phyloP scores from a whole-genome alignment of 2,329 filamentous ascomycete genomes.

The Talaromyces sp. region DNA sequence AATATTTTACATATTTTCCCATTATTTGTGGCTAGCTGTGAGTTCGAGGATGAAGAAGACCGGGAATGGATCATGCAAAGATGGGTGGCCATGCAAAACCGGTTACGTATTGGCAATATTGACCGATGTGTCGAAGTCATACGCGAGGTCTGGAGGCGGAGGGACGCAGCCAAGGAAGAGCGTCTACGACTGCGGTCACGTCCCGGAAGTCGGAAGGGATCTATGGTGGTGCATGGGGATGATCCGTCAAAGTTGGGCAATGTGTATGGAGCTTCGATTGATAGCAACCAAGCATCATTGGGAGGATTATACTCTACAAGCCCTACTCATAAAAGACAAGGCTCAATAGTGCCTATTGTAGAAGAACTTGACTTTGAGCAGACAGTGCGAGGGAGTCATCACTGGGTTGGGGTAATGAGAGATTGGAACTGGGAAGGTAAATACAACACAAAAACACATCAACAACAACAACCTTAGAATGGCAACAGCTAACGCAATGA shows the following conservation, averaged over 20 bases:
- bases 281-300: conserved; percentile 1
- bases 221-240: conserved; percentile 19
- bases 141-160: conserved; percentile 63
- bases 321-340: conserved; percentile 23
- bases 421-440: conserved; percentile 71
- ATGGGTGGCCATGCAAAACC: conserved; percentile 59
- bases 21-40: conserved; percentile 64
- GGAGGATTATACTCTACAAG: conserved; percentile 8
- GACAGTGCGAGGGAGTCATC: conserved; percentile 63
- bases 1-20: conserved; percentile 69
- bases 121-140: conserved; percentile 64
- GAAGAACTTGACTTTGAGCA: conserved; percentile 56
- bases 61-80: conserved; percentile 62
- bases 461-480: not conserved
- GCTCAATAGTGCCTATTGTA: conserved; percentile 31
- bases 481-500: conserved; percentile 14
- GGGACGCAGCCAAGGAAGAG: conserved; percentile 53
- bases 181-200: conserved; percentile 35
- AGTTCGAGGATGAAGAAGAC: conserved; percentile 58
- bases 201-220: conserved; percentile 23
- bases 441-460: conserved; percentile 25
- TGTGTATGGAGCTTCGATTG: conserved; percentile 1
- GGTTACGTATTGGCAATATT: conserved; percentile 66
- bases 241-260: conserved; percentile 3
- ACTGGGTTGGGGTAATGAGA: conserved; percentile 70